Evolutionary conservation across 179 eudicot genomes (phyloP).

Genomic region (Silene vulgaris): DNA sequence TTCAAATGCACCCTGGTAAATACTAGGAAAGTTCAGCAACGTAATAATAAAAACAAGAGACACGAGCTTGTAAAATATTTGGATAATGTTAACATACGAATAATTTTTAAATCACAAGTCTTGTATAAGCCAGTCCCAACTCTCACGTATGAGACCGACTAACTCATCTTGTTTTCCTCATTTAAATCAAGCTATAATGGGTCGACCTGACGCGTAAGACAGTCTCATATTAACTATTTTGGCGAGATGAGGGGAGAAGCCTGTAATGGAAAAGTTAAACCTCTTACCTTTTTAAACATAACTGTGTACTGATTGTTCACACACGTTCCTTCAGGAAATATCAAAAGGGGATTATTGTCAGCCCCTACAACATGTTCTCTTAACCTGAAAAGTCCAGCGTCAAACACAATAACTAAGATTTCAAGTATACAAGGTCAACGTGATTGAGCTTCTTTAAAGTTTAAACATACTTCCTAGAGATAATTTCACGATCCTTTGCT

Average conservation of each 20-base stretch:
- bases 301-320: constrained; percentile 86
- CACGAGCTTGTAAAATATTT: not conserved
- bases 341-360: constrained; percentile 84
- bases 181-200: not conserved
- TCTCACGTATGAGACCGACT: no score
- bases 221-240: not conserved
- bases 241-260: not conserved
- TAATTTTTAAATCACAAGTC: no score
- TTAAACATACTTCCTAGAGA: constrained; percentile 64
- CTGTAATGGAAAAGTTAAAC: not conserved
- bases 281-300: constrained; percentile 80
- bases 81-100: no score
- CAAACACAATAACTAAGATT: not conserved
- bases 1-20: constrained; percentile 81
- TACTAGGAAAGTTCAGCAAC: not conserved
- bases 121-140: no score
- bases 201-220: not conserved
- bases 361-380: constrained; percentile 79
- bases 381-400: constrained; percentile 43
- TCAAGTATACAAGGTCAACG: not conserved
- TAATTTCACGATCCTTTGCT: constrained; percentile 83
- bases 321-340: constrained; percentile 93
- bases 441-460: not conserved
- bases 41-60: not conserved
- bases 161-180: not conserved